Conservation (phyloP, 208 protist species). For the Sergeia podlipaevii region DNA sequence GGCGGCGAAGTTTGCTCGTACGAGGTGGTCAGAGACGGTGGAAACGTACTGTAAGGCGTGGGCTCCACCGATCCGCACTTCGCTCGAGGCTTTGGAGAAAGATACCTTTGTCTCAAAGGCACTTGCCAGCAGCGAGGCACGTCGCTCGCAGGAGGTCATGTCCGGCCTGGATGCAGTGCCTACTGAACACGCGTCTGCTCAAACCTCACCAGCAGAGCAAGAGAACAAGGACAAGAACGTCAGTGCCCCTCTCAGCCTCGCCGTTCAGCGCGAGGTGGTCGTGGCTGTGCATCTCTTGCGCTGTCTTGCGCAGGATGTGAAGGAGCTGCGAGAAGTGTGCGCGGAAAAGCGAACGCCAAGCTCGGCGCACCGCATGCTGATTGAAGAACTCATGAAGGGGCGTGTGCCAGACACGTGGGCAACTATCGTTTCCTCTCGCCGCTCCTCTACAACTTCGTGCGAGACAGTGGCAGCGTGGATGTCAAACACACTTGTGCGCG, state of each 20-base stretch:
- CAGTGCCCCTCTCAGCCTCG: slow-evolving; percentile 83
- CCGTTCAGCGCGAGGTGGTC: slow-evolving; percentile 88
- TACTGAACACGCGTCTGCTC: no score
- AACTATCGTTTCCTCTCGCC: slow-evolving; percentile 27
- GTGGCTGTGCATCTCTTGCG: slow-evolving; percentile 50
- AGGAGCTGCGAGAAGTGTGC: slow-evolving; percentile 55
- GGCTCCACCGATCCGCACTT: slow-evolving; percentile 12
- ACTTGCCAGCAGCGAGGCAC: slow-evolving; percentile 20
- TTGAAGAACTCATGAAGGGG: slow-evolving; percentile 77
- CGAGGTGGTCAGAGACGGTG: slow-evolving; percentile 53
- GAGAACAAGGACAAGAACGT: neutral
- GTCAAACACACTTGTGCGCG: slow-evolving; percentile 54
- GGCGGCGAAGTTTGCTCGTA: neutral
- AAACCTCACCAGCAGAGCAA: neutral
- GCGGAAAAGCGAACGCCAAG: slow-evolving; percentile 81
- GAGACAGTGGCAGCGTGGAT: slow-evolving; percentile 62
- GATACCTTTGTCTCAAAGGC: slow-evolving; percentile 30
- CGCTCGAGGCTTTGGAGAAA: slow-evolving; percentile 18
- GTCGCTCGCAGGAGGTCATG: slow-evolving; percentile 6
- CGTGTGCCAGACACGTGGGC: slow-evolving; percentile 86
- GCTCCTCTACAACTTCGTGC: slow-evolving; percentile 27
- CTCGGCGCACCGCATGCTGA: slow-evolving; percentile 82
- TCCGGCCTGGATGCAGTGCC: neutral
- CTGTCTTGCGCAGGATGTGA: slow-evolving; percentile 73
- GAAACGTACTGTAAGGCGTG: slow-evolving; percentile 37